phyloP scores from a whole-genome alignment of 164 flowering plant genomes.

The Magnolia kwangsiensis region DNA sequence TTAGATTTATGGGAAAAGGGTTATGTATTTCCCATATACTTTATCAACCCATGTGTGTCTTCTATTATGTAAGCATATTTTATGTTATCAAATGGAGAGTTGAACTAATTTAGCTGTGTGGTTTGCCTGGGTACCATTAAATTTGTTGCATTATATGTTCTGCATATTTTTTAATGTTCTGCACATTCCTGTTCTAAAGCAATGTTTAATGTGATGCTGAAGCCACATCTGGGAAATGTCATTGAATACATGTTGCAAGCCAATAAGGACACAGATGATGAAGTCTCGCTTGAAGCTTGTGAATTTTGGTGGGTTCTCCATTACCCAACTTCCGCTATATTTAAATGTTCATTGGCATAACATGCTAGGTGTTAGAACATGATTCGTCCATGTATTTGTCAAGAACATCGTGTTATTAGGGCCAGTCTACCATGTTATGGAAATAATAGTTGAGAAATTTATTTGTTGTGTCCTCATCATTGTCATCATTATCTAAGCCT shows the following conservation, averaged over 20 bases:
- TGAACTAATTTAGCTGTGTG: too few species aligned
- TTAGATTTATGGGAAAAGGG: too few species aligned
- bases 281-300: conserved; percentile 97
- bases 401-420: not conserved
- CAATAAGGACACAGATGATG: conserved; percentile 83
- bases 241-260: conserved; percentile 94
- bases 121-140: too few species aligned
- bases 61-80: not conserved
- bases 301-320: conserved; percentile 77
- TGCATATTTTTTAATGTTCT: not conserved
- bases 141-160: not conserved
- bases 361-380: not conserved
- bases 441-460: too few species aligned
- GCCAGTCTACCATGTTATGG: not conserved
- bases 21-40: too few species aligned
- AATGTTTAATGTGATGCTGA: conserved; percentile 23
- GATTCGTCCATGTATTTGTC: not conserved
- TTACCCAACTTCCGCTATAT: not conserved
- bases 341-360: not conserved
- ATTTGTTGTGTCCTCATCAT: too few species aligned
- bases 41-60: too few species aligned
- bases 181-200: conserved; percentile 1
- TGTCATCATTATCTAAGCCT: too few species aligned
- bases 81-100: not conserved
- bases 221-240: conserved; percentile 88